Base-by-base conservation (phyloP, 192 early-diverging fungal genomes). In the Coemansia sp. region DNA sequence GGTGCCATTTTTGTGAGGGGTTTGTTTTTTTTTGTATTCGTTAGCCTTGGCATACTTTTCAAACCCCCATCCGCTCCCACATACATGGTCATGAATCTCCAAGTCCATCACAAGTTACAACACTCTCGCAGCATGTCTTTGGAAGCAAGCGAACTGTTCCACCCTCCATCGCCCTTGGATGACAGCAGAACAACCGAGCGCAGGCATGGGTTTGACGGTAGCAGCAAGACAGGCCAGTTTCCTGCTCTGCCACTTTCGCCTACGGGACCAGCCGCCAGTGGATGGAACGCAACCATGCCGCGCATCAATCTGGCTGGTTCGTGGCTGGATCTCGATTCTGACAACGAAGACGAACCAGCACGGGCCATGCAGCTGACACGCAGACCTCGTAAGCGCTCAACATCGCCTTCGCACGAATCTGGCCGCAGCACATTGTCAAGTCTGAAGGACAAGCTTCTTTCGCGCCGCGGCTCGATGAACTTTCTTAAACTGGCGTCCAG, bases 291-390 rank as follows among this genome's bases (percentile, higher is more conserved):
- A n/a, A 26, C 32, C 32, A 40, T 41, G 9, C 59, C 69, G 26
- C 58, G 69, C 41, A 39, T 66, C 71, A 72, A 72, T 61, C 47
- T 72, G 18, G 64, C 61, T 47, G 71, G 71, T 41, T 72, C 70
- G 59, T 72, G 70, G 70, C 60, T 72, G 49, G 70, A 72, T 42
- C 59, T 72, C 49, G 70, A 72, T 41, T 72, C 70, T 13, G 70
- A 72, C 47, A 15, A 42, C 8, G 70, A 72, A 22, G 58, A 57
- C 59, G 64, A 72, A 10, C 13, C 40, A 15, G 0, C 8, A 5
- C 19, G 26, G 6, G 5, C 49, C 16, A n/a, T n/a, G n/a, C n/a
- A n/a, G n/a, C n/a, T n/a, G n/a, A n/a, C n/a, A 13, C 47, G 11
- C 47, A 52, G 49, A 22, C 49, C 19, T 19, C 49, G 49, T 21